Evolutionary conservation across 192 early-diverging fungal genomes (phyloP), one percentile per base, ranked within the genome.

Genomic region (Dimargaris cristalligena): DNA sequence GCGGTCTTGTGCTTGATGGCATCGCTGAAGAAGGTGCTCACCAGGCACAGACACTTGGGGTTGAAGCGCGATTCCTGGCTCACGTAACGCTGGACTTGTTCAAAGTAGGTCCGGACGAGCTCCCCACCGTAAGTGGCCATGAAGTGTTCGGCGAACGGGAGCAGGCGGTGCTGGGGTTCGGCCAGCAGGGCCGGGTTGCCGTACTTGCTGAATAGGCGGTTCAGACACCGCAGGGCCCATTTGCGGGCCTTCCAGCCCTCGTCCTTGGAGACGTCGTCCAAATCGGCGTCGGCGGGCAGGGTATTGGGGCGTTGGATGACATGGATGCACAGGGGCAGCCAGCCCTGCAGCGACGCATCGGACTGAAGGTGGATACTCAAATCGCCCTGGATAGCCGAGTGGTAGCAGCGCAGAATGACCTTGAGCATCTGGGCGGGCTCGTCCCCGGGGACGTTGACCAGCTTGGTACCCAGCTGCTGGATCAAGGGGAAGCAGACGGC

Each of bases 241-340:
- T 94, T 92, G 68, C 94, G 95, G 55, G 85, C 84, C 74, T 92
- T 92, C 85, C 86, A 91, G 75, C 80, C 89, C 67, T 87, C 81
- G 63, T 83, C 84, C 58, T 88, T 89, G 31, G 81, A 67, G 33
- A 91, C 90, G 46, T 87, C 82, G 38, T 76, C 73, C 34, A 66
- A 14, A 11, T 52, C 63, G 1, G 67, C 60, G 52, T 81, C 78
- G 38, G 71, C 66, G 22, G 82, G 78, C 3, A 83, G 67, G 9
- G 75, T 77, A 28, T 83, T 73, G 34, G 75, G 74, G 67, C 81
- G 83, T 38, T 81, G 80, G 20, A 89, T 74, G 70, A 92, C 70
- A 61, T 89, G 80, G 31, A 94, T 73, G 62, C 93, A 89, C 11
- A 87, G 61, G 28, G 86, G 89, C 31, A 87, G 85, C 94, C 94